These are phyloP conservation scores for Monascus purpureus DNA, from an alignment of 495 filamentous ascomycete genomes.

Conservation along the genomic window DNA sequence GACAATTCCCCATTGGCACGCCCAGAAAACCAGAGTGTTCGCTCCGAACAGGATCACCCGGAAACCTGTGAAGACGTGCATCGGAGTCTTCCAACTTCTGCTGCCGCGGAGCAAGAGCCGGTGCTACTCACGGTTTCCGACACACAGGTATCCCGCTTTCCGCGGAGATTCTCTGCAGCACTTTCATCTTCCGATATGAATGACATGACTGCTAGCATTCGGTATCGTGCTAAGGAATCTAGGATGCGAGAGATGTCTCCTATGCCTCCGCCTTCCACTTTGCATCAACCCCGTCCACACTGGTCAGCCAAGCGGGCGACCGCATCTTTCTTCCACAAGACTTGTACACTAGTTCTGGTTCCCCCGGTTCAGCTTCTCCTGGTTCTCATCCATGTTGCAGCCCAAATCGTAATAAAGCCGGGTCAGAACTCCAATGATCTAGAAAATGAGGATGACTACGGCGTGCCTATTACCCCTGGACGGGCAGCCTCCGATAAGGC, in stretches of 20 bases:
- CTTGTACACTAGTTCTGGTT: conserved; percentile 56
- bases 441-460: conserved; percentile 26
- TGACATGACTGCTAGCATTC: conserved; percentile 31
- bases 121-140: no score
- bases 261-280: conserved; percentile 49
- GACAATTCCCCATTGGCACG: no score
- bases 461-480: conserved; percentile 26
- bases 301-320: conserved; percentile 36
- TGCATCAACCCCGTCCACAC: conserved; percentile 39
- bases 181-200: background rate
- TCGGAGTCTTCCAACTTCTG: no score
- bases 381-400: conserved; percentile 67
- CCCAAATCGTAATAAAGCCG: conserved; percentile 51
- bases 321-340: conserved; percentile 56
- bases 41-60: no score
- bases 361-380: conserved; percentile 63
- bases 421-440: conserved; percentile 8
- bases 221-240: conserved; percentile 37
- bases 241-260: conserved; percentile 53
- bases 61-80: no score
- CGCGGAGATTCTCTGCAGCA: no score
- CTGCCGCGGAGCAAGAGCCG: no score
- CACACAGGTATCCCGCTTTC: no score
- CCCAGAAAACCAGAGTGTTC: no score
- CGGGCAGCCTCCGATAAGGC: background rate